Percentiles rank a stretch among this genome's conserved stretches.
Evolutionary conservation across 2,329 filamentous ascomycete genomes (phyloP).

Genomic region (Venturia carpophila): DNA sequence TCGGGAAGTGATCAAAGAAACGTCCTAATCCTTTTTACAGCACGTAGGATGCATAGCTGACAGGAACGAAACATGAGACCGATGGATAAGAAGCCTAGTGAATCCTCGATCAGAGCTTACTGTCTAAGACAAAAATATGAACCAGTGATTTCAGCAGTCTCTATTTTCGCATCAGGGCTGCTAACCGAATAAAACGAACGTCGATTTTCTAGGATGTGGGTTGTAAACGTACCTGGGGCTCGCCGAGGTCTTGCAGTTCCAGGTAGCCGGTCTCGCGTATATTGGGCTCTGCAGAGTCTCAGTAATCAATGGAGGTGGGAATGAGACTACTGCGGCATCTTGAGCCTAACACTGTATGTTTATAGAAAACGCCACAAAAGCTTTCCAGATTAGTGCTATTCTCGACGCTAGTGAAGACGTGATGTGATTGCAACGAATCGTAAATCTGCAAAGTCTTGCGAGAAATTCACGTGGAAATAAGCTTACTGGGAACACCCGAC

Average conservation of each 20-base stretch:
- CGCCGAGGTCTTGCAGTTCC: background rate
- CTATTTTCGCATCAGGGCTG: constrained; percentile 3
- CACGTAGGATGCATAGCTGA: background rate
- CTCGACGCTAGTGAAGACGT: background rate
- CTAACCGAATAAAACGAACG: background rate
- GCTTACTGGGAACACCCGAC: too few relatives aligned
- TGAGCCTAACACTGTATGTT: background rate
- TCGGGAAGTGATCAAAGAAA: background rate
- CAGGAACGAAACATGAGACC: background rate
- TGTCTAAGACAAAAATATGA: background rate
- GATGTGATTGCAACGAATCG: background rate
- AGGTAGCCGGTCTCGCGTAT: background rate
- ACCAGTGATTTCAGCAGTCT: background rate
- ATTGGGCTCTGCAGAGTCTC: background rate
- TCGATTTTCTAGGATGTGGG: background rate
- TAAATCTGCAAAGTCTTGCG: background rate
- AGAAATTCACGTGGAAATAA: too few relatives aligned
- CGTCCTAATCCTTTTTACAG: background rate
- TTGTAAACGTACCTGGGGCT: background rate
- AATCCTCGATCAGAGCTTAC: background rate
- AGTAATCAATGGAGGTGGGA: background rate
- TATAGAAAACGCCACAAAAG: background rate
- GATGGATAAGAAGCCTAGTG: background rate
- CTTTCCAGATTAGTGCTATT: background rate
- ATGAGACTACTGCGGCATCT: background rate